Conservation (phyloP, 352 stramenopile species). For the Achlya hypogyna region DNA sequence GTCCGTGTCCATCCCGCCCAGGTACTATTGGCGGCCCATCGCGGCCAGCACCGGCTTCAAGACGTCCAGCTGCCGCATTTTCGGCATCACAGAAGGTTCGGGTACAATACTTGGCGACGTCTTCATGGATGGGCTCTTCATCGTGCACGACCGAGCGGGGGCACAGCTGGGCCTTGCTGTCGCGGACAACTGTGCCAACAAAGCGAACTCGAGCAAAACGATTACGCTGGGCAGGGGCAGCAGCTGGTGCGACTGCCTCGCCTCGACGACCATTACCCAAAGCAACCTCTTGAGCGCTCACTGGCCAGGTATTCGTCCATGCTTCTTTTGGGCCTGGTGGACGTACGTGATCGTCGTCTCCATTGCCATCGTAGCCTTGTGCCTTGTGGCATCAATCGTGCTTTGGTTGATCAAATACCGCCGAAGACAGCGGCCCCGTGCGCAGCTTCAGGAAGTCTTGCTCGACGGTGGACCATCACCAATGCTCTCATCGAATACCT, state of each 20-base stretch:
- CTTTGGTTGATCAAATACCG: slow-evolving; percentile 39
- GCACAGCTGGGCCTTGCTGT: slow-evolving; percentile 50
- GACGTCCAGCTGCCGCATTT: slow-evolving; percentile 48
- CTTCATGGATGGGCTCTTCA: slow-evolving; percentile 81
- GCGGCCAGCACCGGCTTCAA: slow-evolving; percentile 22
- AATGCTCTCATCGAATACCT: not conserved
- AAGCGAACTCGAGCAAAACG: slow-evolving; percentile 53
- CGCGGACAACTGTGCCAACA: slow-evolving; percentile 62
- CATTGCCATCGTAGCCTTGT: slow-evolving; percentile 45
- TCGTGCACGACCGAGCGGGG: slow-evolving; percentile 58
- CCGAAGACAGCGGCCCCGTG: slow-evolving; percentile 26
- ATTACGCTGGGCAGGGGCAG: slow-evolving; percentile 31
- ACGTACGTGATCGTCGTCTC: slow-evolving; percentile 73
- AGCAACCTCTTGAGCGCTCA: slow-evolving; percentile 48
- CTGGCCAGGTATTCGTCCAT: slow-evolving; percentile 47
- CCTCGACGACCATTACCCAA: slow-evolving; percentile 40
- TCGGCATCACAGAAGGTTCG: slow-evolving; percentile 70
- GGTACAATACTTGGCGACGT: slow-evolving; percentile 71
- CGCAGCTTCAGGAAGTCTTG: not conserved
- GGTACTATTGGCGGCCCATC: slow-evolving; percentile 81
- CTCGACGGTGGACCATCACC: not conserved
- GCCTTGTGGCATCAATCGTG: slow-evolving; percentile 38
- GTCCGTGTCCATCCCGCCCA: slow-evolving; percentile 58
- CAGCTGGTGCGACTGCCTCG: slow-evolving; percentile 63
- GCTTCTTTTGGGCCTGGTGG: slow-evolving; percentile 85